These are phyloP conservation scores for Zizania latifolia DNA, from an alignment of 176 grass and related monocot genomes.

Conservation along the genomic window DNA sequence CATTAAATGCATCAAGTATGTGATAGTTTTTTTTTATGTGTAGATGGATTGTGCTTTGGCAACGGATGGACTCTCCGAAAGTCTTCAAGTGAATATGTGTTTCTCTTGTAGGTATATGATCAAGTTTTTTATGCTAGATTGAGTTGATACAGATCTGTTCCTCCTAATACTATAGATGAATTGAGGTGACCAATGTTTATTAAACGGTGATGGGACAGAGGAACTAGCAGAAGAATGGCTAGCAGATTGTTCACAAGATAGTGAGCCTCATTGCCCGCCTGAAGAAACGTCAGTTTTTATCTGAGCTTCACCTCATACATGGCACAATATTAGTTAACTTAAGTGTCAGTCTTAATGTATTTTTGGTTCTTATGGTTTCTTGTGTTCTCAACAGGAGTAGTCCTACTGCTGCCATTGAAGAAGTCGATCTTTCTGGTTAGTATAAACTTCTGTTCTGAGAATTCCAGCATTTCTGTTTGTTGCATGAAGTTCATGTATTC, in stretches of 20 bases:
- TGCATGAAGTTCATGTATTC: neutral
- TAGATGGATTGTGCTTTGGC: slow-evolving; percentile 48
- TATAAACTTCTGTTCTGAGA: slow-evolving; percentile 2
- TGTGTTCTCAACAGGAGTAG: slow-evolving; percentile 48
- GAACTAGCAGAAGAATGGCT: slow-evolving; percentile 78
- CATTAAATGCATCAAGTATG: neutral
- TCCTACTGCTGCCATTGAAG: slow-evolving; percentile 23
- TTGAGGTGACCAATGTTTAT: slow-evolving; percentile 54
- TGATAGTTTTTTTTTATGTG: slow-evolving; percentile 27
- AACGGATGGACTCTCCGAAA: slow-evolving; percentile 57
- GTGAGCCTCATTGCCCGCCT: slow-evolving; percentile 23
- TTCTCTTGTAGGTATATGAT: slow-evolving; percentile 48
- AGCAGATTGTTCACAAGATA: slow-evolving; percentile 63
- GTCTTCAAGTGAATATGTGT: slow-evolving; percentile 52
- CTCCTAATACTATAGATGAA: slow-evolving; percentile 22
- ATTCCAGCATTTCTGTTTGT: neutral
- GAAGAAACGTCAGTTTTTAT: slow-evolving; percentile 55
- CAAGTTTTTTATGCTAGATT: neutral
- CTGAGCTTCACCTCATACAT: neutral
- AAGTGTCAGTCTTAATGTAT: neutral
- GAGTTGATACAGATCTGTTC: neutral
- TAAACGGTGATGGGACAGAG: slow-evolving; percentile 54
- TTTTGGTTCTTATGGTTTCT: slow-evolving; percentile 22
- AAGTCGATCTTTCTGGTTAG: slow-evolving; percentile 44
- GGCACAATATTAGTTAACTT: too few relatives aligned